Evolutionary conservation across 192 early-diverging fungal species (phyloP), one percentile per base, ranked within the genome.

Genomic region (Rhizophagus sp.): DNA sequence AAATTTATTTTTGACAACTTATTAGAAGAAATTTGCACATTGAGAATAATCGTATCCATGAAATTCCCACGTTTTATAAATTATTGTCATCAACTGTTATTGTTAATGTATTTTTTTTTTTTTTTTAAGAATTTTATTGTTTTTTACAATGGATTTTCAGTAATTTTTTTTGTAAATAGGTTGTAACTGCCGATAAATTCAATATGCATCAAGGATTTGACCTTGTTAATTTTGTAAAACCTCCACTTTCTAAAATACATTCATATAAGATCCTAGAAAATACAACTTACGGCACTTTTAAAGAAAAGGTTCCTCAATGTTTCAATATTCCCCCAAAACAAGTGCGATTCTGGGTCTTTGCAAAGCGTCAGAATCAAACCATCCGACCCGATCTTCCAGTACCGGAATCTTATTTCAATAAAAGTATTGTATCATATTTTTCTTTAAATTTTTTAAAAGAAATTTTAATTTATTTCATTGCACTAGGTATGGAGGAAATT

Each of bases 301-400:
- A 91, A 84, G 74, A 85, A 41, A 81, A 81, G 2, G 81, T 95
- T 13, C 88, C 88, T 19, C 63, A 82, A 36, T 69, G 80, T 41
- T 82, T 90, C 57, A 83, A 85, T 41, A 64, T 90, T 13, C 76
- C 88, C 0, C 79, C 83, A 2, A 88, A 87, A 15, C 83, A 88
- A 50, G 87, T 97, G 64, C 89, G 96, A 12, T 80, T 98, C 64
- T 99, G 98, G 98, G 86, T 88, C 0, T 86, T 98, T 80, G 92
- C 94, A 19, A 92, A 92, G 24, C 91, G 98, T 8, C 92, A 97
- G 83, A 99, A 99, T 87, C 92, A 93, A 83, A 98, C 98, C 3
- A 80, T 95, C n/a, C 90, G 98, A 52, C 93, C 94, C 11, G 97
- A 98, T 80, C 30, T 82, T 25, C 91, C 93, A 22, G 88, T 94